Percentiles rank a stretch among this genome's conserved stretches.
Evolutionary conservation across 345 rosid species (phyloP).

Genomic region (Erysimum cheiranthoides): DNA sequence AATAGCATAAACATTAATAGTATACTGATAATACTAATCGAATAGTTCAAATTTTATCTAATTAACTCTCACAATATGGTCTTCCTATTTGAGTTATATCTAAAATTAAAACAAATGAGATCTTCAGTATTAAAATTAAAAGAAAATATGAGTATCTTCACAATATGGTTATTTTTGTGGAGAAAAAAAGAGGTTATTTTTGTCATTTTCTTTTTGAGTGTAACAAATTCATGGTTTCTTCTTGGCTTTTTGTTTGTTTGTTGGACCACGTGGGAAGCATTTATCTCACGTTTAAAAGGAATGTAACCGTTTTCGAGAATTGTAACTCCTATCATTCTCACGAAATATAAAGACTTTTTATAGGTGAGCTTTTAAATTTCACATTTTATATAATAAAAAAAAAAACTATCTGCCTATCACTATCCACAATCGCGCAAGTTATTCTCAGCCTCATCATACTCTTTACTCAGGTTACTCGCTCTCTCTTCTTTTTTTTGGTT

Average conservation of each 20-base stretch:
- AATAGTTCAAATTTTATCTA: too few species aligned
- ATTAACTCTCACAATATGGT: too few species aligned
- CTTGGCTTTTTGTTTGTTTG: background rate
- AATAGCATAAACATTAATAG: too few species aligned
- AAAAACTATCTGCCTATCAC: background rate
- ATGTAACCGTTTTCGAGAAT: background rate
- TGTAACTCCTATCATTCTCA: background rate
- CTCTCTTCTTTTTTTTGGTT: background rate
- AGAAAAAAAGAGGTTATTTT: too few species aligned
- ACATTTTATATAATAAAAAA: background rate
- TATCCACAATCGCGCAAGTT: background rate
- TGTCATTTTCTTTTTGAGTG: background rate
- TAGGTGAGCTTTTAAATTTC: background rate
- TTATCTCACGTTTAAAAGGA: background rate
- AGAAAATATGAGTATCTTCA: too few species aligned
- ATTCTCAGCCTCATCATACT: background rate
- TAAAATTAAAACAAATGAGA: too few species aligned
- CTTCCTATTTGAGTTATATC: too few species aligned
- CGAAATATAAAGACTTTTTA: background rate
- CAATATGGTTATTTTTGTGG: background rate
- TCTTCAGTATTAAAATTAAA: too few species aligned
- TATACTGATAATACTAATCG: too few species aligned
- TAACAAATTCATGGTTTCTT: background rate
- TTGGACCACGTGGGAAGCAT: background rate
- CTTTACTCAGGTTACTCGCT: background rate